These are phyloP conservation scores for Hondaea fermentalgiana DNA, from an alignment of 108 stramenopile species.

Conservation along the genomic window DNA sequence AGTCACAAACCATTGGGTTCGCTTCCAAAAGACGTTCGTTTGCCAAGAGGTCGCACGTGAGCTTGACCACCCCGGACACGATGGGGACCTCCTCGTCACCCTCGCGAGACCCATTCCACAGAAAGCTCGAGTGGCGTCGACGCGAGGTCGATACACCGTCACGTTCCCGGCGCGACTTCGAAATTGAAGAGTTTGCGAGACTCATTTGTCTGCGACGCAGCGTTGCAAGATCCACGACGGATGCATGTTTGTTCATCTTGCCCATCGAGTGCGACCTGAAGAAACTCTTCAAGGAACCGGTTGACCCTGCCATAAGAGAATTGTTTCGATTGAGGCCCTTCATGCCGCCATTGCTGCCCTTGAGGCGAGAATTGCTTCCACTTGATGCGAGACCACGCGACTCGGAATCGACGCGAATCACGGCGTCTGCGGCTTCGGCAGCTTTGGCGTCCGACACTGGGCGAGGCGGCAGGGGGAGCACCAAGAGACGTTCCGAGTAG, in stretches of 20 bases:
- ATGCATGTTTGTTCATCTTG: background rate
- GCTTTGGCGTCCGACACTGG: background rate
- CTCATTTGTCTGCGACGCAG: no score
- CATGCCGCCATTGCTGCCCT: background rate
- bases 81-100: background rate
- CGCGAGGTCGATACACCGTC: background rate
- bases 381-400: no score
- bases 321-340: background rate
- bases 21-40: background rate
- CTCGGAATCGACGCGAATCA: no score
- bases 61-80: background rate
- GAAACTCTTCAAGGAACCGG: background rate
- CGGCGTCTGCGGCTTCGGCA: background rate
- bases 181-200: background rate
- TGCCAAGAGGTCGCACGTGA: background rate
- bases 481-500: background rate
- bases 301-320: background rate
- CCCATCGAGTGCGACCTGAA: background rate
- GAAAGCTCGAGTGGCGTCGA: background rate
- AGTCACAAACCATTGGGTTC: conserved; percentile 13
- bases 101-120: background rate
- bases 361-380: no score
- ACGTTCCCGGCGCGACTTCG: background rate
- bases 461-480: background rate
- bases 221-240: background rate